Evolutionary conservation across 129 eudicot species (phyloP), one percentile per base, ranked within the genome.

Genomic region (Cynara cardunculus): DNA sequence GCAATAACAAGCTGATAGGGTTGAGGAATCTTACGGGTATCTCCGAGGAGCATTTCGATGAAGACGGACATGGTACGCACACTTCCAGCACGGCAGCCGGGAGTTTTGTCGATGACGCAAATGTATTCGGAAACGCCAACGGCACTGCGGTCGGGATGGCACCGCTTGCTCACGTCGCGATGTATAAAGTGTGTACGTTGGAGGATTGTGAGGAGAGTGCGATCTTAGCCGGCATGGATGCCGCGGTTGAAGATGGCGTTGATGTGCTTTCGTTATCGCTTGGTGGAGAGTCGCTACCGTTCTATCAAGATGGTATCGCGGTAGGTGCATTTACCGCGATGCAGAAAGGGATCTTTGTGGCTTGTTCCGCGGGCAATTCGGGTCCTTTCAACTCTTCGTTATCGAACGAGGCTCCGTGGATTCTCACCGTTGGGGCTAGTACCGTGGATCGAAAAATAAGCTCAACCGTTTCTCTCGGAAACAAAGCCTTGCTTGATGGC

Each of bases 1-100:
- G 97, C 75, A 92, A 92, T 75, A 92, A 89, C 25, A 92, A 92
- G 31, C 70, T 92, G 46, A 86, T 89, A 13, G 97, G 97, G 3
- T 87, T 90, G 18, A 64, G 91, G 25, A 46, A 80, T 35, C 81
- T 89, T 8, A 28, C 22, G 7, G 86, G 68, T 37, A 71, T 31
- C 2, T 4, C 64, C 0, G 83, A 24, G 25, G 41, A 85, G 0
- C 88, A 79, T 10, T n/a, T 72, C 19, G 93, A 92, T 73, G 79
- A 34, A 0, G 78, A 85, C 2, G 94, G 97, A 19, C 97, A 92
- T 16, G 94, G 94, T 7, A 92, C 94, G 1, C 94, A 90, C 85
- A 86, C 94, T 0, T 85, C 94, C 0, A 82, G 93, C 64, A 92
- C 91, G 0, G 92, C 94, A 10, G 97, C 76, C 0, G 97, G 97